phyloP scores from a whole-genome alignment of 441 rosid genomes.

The Gossypium schwendimanii region DNA sequence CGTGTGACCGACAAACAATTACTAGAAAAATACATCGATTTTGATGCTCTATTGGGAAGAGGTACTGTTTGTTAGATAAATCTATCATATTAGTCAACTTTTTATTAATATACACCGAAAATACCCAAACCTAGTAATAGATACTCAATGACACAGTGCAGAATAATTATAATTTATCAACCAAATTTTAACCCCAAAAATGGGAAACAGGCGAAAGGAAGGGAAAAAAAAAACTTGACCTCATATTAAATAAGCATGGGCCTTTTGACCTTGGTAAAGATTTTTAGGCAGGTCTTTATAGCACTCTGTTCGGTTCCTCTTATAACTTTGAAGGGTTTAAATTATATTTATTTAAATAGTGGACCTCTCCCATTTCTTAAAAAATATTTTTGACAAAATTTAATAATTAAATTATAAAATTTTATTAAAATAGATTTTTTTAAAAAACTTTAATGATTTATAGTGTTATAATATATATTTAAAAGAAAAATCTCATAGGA shows the following conservation, averaged over 20 bases:
- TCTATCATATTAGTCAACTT: background rate
- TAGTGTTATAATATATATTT: no score
- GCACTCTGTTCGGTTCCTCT: background rate
- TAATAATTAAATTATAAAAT: no score
- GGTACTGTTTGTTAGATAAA: background rate
- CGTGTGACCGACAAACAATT: background rate
- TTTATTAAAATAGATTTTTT: no score
- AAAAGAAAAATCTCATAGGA: no score
- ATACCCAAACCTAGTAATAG: background rate
- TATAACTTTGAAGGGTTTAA: no score
- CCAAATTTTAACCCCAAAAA: background rate
- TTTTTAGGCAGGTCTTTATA: background rate
- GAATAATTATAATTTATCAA: background rate
- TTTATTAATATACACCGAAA: background rate
- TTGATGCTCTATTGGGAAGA: background rate
- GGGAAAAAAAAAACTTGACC: background rate
- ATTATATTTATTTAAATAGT: no score
- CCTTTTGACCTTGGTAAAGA: background rate
- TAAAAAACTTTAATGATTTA: no score
- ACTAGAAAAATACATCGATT: background rate
- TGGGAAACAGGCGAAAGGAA: background rate
- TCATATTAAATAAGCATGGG: background rate
- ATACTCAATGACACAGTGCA: no score
- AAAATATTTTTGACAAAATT: no score
- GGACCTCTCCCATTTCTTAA: no score